These are phyloP conservation scores for Solanum sitiens DNA, from an alignment of 257 asterid genomes.

Conservation along the genomic window DNA sequence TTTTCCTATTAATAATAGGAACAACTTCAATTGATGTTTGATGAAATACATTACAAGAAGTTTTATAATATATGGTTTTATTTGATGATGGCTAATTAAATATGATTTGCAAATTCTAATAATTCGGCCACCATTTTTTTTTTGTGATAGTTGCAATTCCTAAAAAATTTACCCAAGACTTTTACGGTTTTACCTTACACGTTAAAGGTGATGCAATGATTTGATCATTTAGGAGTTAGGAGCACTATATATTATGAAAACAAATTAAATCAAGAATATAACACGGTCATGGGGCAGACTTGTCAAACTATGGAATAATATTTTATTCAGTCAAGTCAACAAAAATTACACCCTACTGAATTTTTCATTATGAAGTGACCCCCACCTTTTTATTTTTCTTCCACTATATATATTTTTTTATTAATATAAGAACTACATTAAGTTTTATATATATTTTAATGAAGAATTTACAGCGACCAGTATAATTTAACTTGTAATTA, in stretches of 20 bases:
- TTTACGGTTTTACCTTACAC: background rate
- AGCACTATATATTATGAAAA: background rate
- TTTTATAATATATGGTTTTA: background rate
- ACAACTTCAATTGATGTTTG: background rate
- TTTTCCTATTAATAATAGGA: background rate
- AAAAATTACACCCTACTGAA: background rate
- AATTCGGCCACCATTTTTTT: background rate
- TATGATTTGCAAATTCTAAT: background rate
- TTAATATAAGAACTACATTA: background rate
- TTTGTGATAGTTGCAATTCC: background rate
- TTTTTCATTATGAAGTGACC: background rate
- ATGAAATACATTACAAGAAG: background rate
- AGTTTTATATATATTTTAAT: background rate
- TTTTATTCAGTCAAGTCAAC: background rate
- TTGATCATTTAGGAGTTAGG: background rate
- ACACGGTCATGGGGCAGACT: background rate
- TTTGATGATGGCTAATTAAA: background rate
- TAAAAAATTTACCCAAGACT: background rate
- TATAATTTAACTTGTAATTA: background rate
- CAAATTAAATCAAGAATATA: background rate
- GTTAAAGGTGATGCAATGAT: conserved; percentile 1
- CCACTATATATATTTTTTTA: background rate
- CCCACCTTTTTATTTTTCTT: background rate
- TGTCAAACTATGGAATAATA: background rate
- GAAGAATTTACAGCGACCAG: background rate